A percentile compares a stretch with the other conserved stretches of the same genome.
Conservation (phyloP, 164 flowering plant species). For the Buxus sempervirens region DNA sequence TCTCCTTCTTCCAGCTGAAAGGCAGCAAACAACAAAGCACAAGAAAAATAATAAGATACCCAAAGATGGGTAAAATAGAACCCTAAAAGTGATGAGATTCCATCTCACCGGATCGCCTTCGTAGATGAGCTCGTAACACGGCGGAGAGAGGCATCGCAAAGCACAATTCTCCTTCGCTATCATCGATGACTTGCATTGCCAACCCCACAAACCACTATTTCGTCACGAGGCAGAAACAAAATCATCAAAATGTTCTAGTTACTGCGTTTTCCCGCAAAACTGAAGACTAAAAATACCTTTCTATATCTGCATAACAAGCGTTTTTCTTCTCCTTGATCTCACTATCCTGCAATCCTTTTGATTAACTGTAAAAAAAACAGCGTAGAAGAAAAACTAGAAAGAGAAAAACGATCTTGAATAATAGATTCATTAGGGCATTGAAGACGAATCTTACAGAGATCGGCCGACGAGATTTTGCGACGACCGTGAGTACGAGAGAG, state of each 20-base stretch:
- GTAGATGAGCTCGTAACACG: slow-evolving; percentile 68
- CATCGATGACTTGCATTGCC: slow-evolving; percentile 66
- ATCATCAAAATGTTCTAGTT: background rate
- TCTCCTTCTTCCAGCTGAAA: slow-evolving; percentile 94
- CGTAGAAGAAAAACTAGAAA: background rate
- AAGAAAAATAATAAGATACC: background rate
- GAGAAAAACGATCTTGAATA: background rate
- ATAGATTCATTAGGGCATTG: too few species aligned
- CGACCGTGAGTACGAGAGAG: slow-evolving; percentile 3
- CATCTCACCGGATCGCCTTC: slow-evolving; percentile 76
- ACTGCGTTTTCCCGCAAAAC: too few species aligned
- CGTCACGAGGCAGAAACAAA: background rate
- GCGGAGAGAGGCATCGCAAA: slow-evolving; percentile 72
- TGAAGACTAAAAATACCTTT: slow-evolving; percentile 34
- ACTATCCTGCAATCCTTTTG: slow-evolving; percentile 27
- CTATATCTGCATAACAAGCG: slow-evolving; percentile 64
- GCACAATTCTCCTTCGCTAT: slow-evolving; percentile 89
- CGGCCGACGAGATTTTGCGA: slow-evolving; percentile 27
- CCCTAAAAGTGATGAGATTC: background rate
- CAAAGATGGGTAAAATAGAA: background rate
- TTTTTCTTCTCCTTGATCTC: slow-evolving; percentile 57
- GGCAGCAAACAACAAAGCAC: background rate
- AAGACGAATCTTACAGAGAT: slow-evolving; percentile 11
- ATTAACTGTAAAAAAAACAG: background rate
- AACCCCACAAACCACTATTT: slow-evolving; percentile 80